Conservation (phyloP, 805 yeast genomes). For the Candida orba region DNA sequence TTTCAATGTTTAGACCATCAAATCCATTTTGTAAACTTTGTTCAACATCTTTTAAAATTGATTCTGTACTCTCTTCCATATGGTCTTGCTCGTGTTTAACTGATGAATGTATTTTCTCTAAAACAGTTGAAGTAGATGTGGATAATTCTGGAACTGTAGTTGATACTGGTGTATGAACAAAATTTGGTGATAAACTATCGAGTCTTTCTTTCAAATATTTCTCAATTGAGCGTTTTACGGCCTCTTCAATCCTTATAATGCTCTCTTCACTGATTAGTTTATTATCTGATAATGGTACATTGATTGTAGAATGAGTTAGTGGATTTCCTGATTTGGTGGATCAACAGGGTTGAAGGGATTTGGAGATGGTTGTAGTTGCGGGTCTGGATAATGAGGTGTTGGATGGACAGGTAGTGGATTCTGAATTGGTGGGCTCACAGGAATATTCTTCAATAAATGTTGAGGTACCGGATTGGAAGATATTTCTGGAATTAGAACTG, state of each 20-base stretch:
- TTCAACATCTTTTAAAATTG: slow-evolving; percentile 1
- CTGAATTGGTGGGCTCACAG: neutral
- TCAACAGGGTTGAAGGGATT: too few relatives aligned
- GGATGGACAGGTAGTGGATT: neutral
- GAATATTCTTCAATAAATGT: neutral
- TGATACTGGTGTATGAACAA: neutral
- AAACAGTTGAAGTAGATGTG: neutral
- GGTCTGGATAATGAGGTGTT: neutral
- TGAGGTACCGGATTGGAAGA: neutral
- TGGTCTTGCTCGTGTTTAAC: neutral
- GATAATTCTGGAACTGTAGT: neutral
- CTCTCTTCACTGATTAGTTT: neutral
- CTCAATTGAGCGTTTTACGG: slow-evolving; percentile 2
- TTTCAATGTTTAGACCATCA: slow-evolving; percentile 4
- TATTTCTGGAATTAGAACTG: neutral
- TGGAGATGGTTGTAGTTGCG: neutral
- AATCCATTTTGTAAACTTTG: neutral
- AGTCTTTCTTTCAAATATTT: slow-evolving; percentile 5
- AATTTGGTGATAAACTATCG: slow-evolving; percentile 1
- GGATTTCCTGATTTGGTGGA: neutral
- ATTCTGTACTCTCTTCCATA: neutral
- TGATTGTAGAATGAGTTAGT: too few relatives aligned
- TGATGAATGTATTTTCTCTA: neutral
- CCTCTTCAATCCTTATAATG: neutral
- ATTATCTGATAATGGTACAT: neutral